Evolutionary conservation across 139 green algal species (phyloP).

Genomic region (Chlorella sp.): DNA sequence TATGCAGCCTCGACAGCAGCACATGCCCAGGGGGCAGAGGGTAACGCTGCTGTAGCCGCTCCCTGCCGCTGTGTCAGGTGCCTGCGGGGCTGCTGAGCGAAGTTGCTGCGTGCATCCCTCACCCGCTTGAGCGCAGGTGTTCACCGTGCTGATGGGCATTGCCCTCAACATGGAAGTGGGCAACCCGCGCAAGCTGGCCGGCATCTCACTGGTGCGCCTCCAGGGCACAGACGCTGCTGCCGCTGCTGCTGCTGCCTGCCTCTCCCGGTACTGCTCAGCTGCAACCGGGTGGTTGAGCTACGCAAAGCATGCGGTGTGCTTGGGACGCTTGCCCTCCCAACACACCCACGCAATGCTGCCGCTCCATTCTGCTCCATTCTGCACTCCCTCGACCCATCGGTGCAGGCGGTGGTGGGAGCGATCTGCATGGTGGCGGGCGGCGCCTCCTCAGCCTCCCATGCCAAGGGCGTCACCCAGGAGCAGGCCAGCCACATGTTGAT

Average conservation of each 20-base stretch:
- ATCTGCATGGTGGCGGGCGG: conserved; percentile 64
- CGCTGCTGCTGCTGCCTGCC: no score
- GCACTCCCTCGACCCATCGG: neutral
- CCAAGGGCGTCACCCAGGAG: neutral
- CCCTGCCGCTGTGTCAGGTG: no score
- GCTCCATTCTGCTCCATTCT: neutral
- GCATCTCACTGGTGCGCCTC: neutral
- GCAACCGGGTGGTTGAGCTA: no score
- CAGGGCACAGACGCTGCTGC: neutral
- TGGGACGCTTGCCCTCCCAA: no score
- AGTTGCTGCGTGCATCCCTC: no score
- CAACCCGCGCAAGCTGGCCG: conserved; percentile 70
- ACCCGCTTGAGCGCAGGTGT: neutral
- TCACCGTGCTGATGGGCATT: conserved; percentile 59
- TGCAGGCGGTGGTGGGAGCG: conserved; percentile 60
- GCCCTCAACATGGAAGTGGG: conserved; percentile 51
- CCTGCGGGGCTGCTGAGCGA: no score
- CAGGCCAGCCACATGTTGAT: conserved; percentile 45
- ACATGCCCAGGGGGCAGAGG: no score
- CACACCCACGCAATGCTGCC: no score
- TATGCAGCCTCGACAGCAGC: no score
- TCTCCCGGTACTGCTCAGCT: no score
- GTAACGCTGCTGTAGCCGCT: no score
- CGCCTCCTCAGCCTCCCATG: conserved; percentile 2
- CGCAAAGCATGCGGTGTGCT: neutral